Evolutionary conservation across 2,329 filamentous ascomycete genomes (phyloP).

Genomic region (Esteya vermicola): DNA sequence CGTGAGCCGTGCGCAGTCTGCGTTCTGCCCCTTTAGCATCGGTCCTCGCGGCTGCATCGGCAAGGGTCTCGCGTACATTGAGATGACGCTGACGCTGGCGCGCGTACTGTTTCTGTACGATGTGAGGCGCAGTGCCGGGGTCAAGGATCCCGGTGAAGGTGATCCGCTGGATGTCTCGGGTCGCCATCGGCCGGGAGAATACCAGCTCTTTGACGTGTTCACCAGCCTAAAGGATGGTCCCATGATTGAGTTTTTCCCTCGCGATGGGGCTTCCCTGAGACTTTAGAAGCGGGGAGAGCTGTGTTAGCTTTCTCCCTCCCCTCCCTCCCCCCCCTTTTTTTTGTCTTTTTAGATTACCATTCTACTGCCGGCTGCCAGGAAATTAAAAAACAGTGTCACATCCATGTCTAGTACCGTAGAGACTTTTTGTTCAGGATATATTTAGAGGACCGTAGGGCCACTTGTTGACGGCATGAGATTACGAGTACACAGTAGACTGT

Average conservation of each 20-base stretch:
- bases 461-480: no score
- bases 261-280: slow-evolving; percentile 6
- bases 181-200: slow-evolving; percentile 42
- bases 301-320: no score
- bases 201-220: slow-evolving; percentile 59
- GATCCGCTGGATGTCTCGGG: slow-evolving; percentile 34
- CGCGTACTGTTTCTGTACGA: slow-evolving; percentile 48
- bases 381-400: no score
- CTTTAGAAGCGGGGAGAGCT: no score
- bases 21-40: slow-evolving; percentile 62
- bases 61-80: slow-evolving; percentile 53
- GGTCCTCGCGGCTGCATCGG: slow-evolving; percentile 60
- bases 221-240: slow-evolving; percentile 61
- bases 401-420: no score
- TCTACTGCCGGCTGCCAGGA: no score
- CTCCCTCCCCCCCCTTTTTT: no score
- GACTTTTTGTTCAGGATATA: no score
- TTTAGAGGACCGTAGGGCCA: no score
- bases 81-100: slow-evolving; percentile 50
- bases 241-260: slow-evolving; percentile 52
- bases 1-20: slow-evolving; percentile 42
- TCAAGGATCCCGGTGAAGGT: slow-evolving; percentile 39
- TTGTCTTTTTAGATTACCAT: no score
- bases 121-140: slow-evolving; percentile 33
- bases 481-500: no score